Evolutionary conservation across 805 yeast genomes (phyloP).

Genomic region (Naumovozyma castellii): DNA sequence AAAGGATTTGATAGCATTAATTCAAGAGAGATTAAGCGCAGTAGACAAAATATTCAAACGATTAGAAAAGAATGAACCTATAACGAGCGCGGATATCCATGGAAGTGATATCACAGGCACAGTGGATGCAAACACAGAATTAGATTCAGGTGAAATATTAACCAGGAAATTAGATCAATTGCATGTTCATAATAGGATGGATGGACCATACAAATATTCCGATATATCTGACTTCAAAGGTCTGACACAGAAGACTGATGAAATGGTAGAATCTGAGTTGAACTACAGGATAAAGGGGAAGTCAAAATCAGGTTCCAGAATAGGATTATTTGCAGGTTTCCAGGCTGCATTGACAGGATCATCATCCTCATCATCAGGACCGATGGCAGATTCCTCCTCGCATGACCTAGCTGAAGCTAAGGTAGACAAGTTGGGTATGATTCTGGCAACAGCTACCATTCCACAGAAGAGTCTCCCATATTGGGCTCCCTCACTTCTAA

Average conservation of each 20-base stretch:
- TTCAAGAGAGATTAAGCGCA: slow-evolving; percentile 11
- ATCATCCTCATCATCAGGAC: background rate
- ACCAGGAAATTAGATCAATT: slow-evolving; percentile 22
- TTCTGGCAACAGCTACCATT: slow-evolving; percentile 18
- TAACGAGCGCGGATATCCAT: slow-evolving; percentile 13
- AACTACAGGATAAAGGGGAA: slow-evolving; percentile 10
- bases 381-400: background rate
- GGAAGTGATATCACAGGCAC: slow-evolving; percentile 25
- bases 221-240: background rate
- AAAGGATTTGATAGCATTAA: slow-evolving; percentile 5
- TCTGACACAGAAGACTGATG: background rate
- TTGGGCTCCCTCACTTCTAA: slow-evolving; percentile 27
- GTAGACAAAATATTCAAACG: slow-evolving; percentile 9
- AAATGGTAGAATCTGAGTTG: slow-evolving; percentile 11
- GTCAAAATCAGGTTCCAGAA: slow-evolving; percentile 1
- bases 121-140: slow-evolving; percentile 10
- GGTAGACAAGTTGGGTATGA: slow-evolving; percentile 19
- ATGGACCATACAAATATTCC: background rate
- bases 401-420: background rate
- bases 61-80: slow-evolving; percentile 9
- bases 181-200: slow-evolving; percentile 10
- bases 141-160: slow-evolving; percentile 18
- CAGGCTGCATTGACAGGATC: background rate
- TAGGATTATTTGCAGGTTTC: slow-evolving; percentile 5
- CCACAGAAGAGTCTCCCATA: slow-evolving; percentile 30